Conservation (phyloP, 2,329 filamentous ascomycete genomes). For the Bipolaris victoriae region DNA sequence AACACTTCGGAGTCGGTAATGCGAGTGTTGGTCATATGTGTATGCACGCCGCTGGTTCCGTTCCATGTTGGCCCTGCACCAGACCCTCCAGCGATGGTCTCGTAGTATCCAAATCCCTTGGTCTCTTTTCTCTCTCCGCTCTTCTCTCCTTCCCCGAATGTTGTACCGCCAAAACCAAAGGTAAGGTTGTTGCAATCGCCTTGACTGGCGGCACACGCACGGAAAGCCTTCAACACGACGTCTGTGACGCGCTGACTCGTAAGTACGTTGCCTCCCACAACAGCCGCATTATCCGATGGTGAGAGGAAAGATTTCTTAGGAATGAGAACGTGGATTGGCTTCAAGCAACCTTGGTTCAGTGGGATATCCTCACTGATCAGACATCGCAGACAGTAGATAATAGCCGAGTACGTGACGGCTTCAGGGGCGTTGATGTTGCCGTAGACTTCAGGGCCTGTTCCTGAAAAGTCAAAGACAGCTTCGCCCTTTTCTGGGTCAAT, state of each 20-base stretch:
- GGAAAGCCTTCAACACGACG: constrained; percentile 80
- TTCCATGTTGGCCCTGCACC: constrained; percentile 76
- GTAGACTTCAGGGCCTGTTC: constrained; percentile 80
- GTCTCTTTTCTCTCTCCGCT: constrained; percentile 54
- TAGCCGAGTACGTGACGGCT: constrained; percentile 81
- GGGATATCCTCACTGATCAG: constrained; percentile 83
- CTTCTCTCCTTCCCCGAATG: constrained; percentile 16
- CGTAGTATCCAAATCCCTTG: constrained; percentile 86
- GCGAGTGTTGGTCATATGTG: constrained; percentile 85
- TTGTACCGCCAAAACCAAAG: constrained; percentile 74
- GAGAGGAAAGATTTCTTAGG: constrained; percentile 75
- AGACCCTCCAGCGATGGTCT: constrained; percentile 79
- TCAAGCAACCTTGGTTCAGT: constrained; percentile 83
- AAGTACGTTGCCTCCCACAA: constrained; percentile 83
- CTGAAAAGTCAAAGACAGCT: constrained; percentile 78
- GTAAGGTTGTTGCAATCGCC: constrained; percentile 86
- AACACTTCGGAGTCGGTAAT: constrained; percentile 84
- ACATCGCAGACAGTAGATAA: constrained; percentile 84
- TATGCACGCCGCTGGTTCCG: constrained; percentile 77
- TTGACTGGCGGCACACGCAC: constrained; percentile 77
- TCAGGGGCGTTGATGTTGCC: constrained; percentile 81
- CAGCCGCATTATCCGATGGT: constrained; percentile 76
- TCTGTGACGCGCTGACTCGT: constrained; percentile 81
- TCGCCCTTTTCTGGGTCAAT: constrained; percentile 77
- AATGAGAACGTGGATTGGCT: constrained; percentile 76